Evolutionary conservation across 352 stramenopile species (phyloP).

Genomic region (Globisporangium paroecandrum): DNA sequence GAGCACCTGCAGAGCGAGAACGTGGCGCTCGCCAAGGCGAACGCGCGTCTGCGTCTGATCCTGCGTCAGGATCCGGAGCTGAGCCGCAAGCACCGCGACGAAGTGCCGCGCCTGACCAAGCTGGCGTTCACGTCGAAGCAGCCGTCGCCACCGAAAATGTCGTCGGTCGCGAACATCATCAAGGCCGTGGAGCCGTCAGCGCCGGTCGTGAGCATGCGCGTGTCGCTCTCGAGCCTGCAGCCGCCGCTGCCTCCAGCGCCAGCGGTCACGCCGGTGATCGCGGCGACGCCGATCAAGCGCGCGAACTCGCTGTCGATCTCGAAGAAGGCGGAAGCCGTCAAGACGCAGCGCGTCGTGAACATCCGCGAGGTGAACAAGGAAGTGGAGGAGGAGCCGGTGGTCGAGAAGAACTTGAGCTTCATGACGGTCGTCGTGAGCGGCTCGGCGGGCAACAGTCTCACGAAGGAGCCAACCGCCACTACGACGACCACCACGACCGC

Average conservation of each 20-base stretch:
- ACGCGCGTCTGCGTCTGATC: constrained; percentile 78
- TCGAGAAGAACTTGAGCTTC: constrained; percentile 21
- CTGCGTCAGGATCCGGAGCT: constrained; percentile 81
- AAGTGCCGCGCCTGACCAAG: constrained; percentile 82
- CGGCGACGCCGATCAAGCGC: constrained; percentile 51
- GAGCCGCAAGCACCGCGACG: constrained; percentile 80
- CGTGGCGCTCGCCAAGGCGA: constrained; percentile 79
- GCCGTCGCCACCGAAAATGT: constrained; percentile 36
- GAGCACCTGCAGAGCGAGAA: constrained; percentile 81
- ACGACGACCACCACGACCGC: constrained; percentile 13
- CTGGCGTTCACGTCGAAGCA: constrained; percentile 71
- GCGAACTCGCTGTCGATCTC: constrained; percentile 42
- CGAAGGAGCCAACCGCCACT: constrained; percentile 13
- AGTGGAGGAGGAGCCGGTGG: constrained; percentile 14
- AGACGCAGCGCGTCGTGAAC: constrained; percentile 76
- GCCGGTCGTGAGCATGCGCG: constrained; percentile 34
- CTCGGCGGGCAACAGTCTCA: constrained; percentile 20
- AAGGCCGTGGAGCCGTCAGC: constrained; percentile 45
- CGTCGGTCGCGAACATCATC: constrained; percentile 35
- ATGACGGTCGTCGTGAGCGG: constrained; percentile 52
- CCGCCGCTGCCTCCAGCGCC: constrained; percentile 34
- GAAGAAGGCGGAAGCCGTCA: constrained; percentile 59
- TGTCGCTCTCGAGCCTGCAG: constrained; percentile 48
- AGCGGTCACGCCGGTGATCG: constrained; percentile 20
- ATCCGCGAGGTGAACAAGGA: constrained; percentile 50